phyloP scores from a whole-genome alignment of 2,329 filamentous ascomycete species.

The Mycosphaerella sp. region DNA sequence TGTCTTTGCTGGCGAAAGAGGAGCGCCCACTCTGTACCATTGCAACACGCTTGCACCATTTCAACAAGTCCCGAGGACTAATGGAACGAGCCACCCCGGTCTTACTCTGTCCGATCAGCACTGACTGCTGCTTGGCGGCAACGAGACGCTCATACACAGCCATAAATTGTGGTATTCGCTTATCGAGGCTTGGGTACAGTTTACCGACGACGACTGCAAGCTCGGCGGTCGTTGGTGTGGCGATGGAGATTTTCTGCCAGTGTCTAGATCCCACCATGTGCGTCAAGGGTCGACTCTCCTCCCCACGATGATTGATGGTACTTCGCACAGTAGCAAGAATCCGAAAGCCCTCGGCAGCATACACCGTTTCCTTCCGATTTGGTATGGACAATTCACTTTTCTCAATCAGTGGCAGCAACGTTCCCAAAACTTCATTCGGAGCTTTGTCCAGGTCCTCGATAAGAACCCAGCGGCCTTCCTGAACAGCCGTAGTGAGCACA shows the following conservation, averaged over 20 bases:
- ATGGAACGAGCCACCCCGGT: conserved; percentile 55
- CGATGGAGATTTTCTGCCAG: conserved; percentile 72
- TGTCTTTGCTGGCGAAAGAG: conserved; percentile 60
- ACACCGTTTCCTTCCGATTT: conserved; percentile 76
- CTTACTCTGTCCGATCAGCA: conserved; percentile 44
- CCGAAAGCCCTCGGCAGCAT: conserved; percentile 76
- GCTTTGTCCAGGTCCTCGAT: conserved; percentile 96
- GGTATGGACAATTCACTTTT: conserved; percentile 85
- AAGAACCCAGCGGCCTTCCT: conserved; percentile 90
- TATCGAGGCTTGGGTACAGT: conserved; percentile 63
- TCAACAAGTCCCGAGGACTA: conserved; percentile 74
- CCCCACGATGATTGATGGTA: conserved; percentile 55
- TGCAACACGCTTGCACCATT: conserved; percentile 77
- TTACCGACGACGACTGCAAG: conserved; percentile 65
- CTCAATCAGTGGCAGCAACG: conserved; percentile 86
- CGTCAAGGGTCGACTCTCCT: conserved; percentile 61
- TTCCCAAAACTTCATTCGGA: conserved; percentile 89
- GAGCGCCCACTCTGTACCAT: conserved; percentile 56
- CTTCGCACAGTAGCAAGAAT: conserved; percentile 89
- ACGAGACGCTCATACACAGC: conserved; percentile 48
- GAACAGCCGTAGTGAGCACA: conserved; percentile 87
- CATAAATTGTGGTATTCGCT: conserved; percentile 50
- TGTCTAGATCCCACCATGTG: conserved; percentile 75
- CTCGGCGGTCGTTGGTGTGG: conserved; percentile 60
- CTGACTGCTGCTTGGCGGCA: conserved; percentile 32